Evolutionary conservation across 169 alveolate species (phyloP).

Genomic region (Plasmodium sp.): DNA sequence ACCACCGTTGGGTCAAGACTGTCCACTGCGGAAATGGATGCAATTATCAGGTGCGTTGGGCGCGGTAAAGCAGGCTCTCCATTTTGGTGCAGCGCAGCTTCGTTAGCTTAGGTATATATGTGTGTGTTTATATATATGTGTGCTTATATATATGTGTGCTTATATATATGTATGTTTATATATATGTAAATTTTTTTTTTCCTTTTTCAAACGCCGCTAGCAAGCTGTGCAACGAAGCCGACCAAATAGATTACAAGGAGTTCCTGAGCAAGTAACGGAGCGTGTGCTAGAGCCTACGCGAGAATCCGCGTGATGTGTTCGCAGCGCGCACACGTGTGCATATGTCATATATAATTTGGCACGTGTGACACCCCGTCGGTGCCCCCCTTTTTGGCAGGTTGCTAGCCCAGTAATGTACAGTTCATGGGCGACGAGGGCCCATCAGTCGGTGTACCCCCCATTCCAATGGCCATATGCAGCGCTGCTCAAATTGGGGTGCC

Average conservation of each 20-base stretch:
- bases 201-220: neutral
- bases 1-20: conserved; percentile 62
- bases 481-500: neutral
- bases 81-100: neutral
- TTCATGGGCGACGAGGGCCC: neutral
- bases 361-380: neutral
- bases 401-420: neutral
- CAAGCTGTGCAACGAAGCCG: conserved; percentile 12
- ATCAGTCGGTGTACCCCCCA: neutral
- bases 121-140: neutral
- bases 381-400: neutral
- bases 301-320: neutral
- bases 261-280: conserved; percentile 37
- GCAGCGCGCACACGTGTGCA: neutral
- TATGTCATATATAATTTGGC: neutral
- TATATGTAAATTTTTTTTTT: neutral
- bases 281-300: neutral
- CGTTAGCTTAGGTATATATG: neutral
- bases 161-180: neutral
- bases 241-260: conserved; percentile 32
- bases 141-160: neutral
- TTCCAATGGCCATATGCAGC: neutral
- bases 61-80: neutral
- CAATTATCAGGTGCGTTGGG: conserved; percentile 20
- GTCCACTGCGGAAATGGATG: conserved; percentile 36